phyloP scores from a whole-genome alignment of 1,284 basidiomycete genomes.

The Tilletia indica region DNA sequence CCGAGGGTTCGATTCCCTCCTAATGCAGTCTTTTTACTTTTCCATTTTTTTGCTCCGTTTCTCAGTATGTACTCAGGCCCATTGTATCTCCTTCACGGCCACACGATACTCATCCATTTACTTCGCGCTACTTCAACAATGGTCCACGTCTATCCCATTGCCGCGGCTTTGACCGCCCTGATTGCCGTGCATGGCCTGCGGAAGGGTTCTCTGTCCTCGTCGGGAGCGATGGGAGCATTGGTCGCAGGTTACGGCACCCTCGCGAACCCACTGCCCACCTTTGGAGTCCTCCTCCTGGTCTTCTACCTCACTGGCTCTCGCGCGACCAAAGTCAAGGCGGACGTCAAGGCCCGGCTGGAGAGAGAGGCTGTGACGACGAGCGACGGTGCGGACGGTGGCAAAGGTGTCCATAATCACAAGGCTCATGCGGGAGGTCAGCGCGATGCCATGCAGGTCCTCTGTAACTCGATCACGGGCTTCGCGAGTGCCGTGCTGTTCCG shows the following conservation, averaged over 20 bases:
- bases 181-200: conserved; percentile 27
- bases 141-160: conserved; percentile 19
- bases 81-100: too few species aligned
- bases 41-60: too few species aligned
- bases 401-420: conserved; percentile 22
- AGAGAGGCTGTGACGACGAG: conserved; percentile 58
- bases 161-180: background rate
- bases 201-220: conserved; percentile 40
- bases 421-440: conserved; percentile 34
- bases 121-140: background rate
- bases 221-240: conserved; percentile 39
- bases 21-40: conserved; percentile 2
- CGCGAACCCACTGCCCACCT: conserved; percentile 42
- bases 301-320: conserved; percentile 70
- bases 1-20: conserved; percentile 18
- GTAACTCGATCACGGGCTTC: conserved; percentile 32
- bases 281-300: conserved; percentile 39
- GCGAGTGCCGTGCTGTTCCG: conserved; percentile 22
- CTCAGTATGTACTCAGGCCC: too few species aligned
- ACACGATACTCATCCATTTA: too few species aligned
- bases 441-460: conserved; percentile 39
- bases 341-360: conserved; percentile 71
- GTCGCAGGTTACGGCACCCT: conserved; percentile 41
- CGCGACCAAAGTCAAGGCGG: conserved; percentile 71
- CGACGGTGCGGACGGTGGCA: conserved; percentile 19